Conservation (phyloP, 2,329 filamentous ascomycete species). For the Myriosclerotinia curreyana region DNA sequence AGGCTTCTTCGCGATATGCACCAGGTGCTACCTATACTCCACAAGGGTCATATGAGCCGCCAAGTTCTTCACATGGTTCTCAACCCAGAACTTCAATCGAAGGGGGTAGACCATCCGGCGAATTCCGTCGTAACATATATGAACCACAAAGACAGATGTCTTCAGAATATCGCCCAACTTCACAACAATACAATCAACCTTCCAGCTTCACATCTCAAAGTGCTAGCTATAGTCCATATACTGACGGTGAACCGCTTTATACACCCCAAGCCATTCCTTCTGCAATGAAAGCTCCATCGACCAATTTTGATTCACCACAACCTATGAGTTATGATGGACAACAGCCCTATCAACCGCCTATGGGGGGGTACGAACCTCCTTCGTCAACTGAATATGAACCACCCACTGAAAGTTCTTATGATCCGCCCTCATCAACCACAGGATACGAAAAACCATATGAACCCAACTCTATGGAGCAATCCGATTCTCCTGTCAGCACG, state of each 20-base stretch:
- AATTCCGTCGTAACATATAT: slow-evolving; percentile 43
- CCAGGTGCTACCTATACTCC: slow-evolving; percentile 34
- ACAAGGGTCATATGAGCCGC: slow-evolving; percentile 29
- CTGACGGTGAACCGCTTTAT: slow-evolving; percentile 20
- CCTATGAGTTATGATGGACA: slow-evolving; percentile 26
- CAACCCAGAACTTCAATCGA: slow-evolving; percentile 45
- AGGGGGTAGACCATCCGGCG: slow-evolving; percentile 45
- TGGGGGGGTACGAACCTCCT: slow-evolving; percentile 27
- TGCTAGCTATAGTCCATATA: slow-evolving; percentile 29
- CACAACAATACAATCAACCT: slow-evolving; percentile 35
- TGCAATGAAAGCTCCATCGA: background rate
- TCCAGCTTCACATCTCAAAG: slow-evolving; percentile 33
- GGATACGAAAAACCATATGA: slow-evolving; percentile 49
- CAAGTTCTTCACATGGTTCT: slow-evolving; percentile 33
- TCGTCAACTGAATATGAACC: slow-evolving; percentile 33
- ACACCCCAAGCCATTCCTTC: slow-evolving; percentile 11
- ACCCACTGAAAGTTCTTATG: slow-evolving; percentile 30
- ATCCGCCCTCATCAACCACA: slow-evolving; percentile 28
- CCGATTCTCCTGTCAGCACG: slow-evolving; percentile 42
- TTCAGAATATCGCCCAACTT: slow-evolving; percentile 41
- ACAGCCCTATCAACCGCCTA: slow-evolving; percentile 19
- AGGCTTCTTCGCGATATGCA: slow-evolving; percentile 37
- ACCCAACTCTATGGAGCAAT: slow-evolving; percentile 47
- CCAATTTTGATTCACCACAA: slow-evolving; percentile 28
- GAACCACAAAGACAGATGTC: slow-evolving; percentile 45